phyloP scores from a whole-genome alignment of 2,329 filamentous ascomycete species.

The Scedosporium dehoogii region DNA sequence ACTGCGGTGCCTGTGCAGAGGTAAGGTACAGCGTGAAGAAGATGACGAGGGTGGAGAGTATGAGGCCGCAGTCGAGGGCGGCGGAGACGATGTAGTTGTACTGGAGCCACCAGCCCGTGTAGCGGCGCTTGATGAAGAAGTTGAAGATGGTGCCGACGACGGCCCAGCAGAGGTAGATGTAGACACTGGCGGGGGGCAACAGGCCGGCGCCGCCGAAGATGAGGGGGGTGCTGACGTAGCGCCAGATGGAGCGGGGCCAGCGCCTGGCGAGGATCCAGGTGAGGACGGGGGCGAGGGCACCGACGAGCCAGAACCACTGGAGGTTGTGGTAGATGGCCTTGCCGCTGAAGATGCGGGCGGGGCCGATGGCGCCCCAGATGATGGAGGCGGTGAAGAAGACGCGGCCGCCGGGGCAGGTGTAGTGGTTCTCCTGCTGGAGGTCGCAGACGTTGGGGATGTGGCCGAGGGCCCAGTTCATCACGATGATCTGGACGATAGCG shows the following conservation, averaged over 20 bases:
- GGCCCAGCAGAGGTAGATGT: constrained; percentile 64
- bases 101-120: constrained; percentile 64
- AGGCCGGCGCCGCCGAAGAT: constrained; percentile 55
- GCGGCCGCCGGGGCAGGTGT: constrained; percentile 44
- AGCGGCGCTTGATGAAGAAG: constrained; percentile 53
- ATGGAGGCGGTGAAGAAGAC: constrained; percentile 60
- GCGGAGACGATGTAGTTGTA: constrained; percentile 71
- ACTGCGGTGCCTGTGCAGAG: constrained; percentile 41
- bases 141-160: constrained; percentile 60
- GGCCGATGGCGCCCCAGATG: constrained; percentile 66
- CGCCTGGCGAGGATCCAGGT: constrained; percentile 52
- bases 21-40: constrained; percentile 60
- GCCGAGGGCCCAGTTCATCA: constrained; percentile 56
- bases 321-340: constrained; percentile 52
- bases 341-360: constrained; percentile 56
- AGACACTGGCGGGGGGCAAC: constrained; percentile 59
- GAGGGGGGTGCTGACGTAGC: constrained; percentile 58
- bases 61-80: constrained; percentile 58
- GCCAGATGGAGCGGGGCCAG: constrained; percentile 50
- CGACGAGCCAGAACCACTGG: constrained; percentile 63
- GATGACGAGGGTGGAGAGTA: constrained; percentile 56
- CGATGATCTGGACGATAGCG: constrained; percentile 50
- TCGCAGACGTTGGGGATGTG: constrained; percentile 54
- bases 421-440: constrained; percentile 40
- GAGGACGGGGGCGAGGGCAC: constrained; percentile 50